Evolutionary conservation across 2,329 filamentous ascomycete species (phyloP), one percentile per base, ranked within the genome.

Genomic region (Xylariaceae sp.): DNA sequence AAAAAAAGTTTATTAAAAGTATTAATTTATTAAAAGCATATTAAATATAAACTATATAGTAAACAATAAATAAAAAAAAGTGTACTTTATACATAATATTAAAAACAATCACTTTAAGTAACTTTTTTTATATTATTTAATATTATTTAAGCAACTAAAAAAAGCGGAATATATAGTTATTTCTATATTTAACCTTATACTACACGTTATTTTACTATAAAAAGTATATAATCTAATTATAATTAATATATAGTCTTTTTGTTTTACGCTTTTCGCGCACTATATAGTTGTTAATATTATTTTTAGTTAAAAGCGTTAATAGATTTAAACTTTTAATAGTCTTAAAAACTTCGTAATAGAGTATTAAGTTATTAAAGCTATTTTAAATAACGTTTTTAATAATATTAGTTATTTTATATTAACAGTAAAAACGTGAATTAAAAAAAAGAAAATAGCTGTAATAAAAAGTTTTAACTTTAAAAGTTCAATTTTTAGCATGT

Each of bases 61-160:
- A 39, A 40, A 3, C 36, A 21, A 23, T 43, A 49, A 37, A 28
- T 26, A 49, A 11, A 29, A 40, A 29, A 11, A 9, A 40, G 23
- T 6, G 12, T 53, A 53, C 14, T 45, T 54, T 54, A 46, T 54
- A 46, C 31, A 26, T 50, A 19, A 11, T 24, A 50, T 50, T 50
- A 40, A 50, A 8, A 2, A 50, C 14, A 12, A 48, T 14, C 9
- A 48, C 16, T n/a, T 37, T 48, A 48, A 48, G n/a, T n/a, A n/a
- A n/a, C 4, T 46, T 28, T 28, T 46, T n/a, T 28, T 28, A 26
- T 46, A 46, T 46, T 26, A 7, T 28, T 46, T 26, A 28, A 31
- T 17, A 46, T 28, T 14, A 46, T 21, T 46, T 46, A 17, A 26
- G 12, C 2, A 41, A 54, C 11, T 34, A 54, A 47, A 54, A 33